Evolutionary conservation across 139 green algal genomes (phyloP), one percentile per base, ranked within the genome.

Genomic region (Nannochloris sp.): DNA sequence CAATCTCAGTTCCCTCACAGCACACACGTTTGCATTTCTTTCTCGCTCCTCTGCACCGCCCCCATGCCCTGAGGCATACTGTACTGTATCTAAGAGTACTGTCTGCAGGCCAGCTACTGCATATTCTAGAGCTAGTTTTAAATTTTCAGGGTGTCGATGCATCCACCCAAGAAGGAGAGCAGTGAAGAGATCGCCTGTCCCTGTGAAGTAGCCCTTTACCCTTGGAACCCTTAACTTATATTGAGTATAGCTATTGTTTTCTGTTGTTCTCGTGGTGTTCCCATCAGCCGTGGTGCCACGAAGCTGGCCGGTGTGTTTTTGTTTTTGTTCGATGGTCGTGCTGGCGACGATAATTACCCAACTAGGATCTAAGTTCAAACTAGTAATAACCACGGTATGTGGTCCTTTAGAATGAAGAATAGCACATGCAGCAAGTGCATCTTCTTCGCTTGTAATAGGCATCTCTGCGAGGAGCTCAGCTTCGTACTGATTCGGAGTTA

Each of bases 401-500:
- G 85, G 79, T 0, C 88, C 86, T 12, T 72, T 47, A 0, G 57
- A 51, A n/a, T 92, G 83, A 44, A 96, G 72, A 37, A 38, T 24
- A 1, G 69, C 33, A 60, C 85, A 92, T 0, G 82, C 88, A 1
- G 32, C 46, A 30, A 91, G 30, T 4, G 83, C 89, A 7, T 82
- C 68, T 0, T 35, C 54, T 29, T 84, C 62, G 47, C 34, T 84
- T n/a, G 0, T 23, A 3, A 96, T 88, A 7, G 32, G 13, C 3
- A 72, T 48, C 3, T 80, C 85, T 2, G 85, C 86, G 30, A 98
- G 75, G 51, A 84, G 67, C 73, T 96, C 87, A 24, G 84, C 84
- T 65, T 98, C 91, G 19, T 64, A 62, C 62, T 83, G 80, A 66
- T 97, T 97, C 47, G 92, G 92, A 2, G 87, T 92, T 24, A 98